Evolutionary conservation across 768 basidiomycete species (phyloP).

Genomic region (Dioszegia crocea): DNA sequence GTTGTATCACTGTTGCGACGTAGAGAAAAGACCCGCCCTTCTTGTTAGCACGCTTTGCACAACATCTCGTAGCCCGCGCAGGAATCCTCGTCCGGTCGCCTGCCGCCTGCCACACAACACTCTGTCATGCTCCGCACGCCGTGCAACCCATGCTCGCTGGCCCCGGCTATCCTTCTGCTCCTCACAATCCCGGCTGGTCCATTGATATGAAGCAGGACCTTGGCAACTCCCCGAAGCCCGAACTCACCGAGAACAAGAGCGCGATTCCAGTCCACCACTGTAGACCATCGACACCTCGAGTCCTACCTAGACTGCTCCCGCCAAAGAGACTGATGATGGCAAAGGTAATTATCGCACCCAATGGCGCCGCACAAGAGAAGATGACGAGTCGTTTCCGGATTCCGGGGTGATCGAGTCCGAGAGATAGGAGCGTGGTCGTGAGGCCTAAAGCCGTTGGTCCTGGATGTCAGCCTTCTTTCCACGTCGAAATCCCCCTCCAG

Average conservation of each 20-base stretch:
- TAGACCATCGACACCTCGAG: conserved; percentile 34
- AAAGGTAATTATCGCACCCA: conserved; percentile 75
- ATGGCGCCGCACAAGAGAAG: conserved; percentile 80
- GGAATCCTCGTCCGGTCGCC: no score
- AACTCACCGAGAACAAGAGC: conserved; percentile 74
- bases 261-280: conserved; percentile 68
- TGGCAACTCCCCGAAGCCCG: background rate
- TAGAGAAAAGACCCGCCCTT: conserved; percentile 93
- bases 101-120: no score
- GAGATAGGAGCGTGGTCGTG: conserved; percentile 75
- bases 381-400: conserved; percentile 70
- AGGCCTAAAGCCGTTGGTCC: conserved; percentile 89
- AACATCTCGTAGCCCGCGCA: no score
- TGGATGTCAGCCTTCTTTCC: conserved; percentile 49
- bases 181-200: no score
- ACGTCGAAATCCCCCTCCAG: no score
- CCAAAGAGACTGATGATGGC: conserved; percentile 55
- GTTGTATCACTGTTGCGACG: conserved; percentile 85
- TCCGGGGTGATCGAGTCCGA: conserved; percentile 62
- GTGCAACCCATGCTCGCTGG: no score
- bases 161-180: no score
- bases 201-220: no score
- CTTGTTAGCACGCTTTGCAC: no score
- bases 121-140: no score
- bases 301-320: conserved; percentile 15